These are phyloP conservation scores for Fusarium sp. DNA, from an alignment of 2,329 filamentous ascomycete genomes.

Conservation along the genomic window DNA sequence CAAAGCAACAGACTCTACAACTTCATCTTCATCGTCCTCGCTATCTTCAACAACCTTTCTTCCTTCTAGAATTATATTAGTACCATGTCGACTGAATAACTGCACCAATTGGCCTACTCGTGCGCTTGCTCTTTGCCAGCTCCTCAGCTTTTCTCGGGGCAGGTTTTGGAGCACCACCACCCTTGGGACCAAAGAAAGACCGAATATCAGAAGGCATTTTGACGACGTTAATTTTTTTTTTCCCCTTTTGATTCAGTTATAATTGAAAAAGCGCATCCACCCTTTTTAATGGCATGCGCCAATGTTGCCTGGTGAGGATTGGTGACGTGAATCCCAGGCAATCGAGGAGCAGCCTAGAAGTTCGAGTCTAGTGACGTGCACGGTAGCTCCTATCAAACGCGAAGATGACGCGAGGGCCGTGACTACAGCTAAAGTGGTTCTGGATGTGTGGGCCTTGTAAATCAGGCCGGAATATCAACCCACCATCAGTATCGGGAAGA, in stretches of 20 bases:
- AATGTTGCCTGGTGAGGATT: slow-evolving; percentile 41
- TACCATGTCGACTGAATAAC: neutral
- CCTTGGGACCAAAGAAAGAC: slow-evolving; percentile 88
- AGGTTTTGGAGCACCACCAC: slow-evolving; percentile 66
- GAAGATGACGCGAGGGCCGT: slow-evolving; percentile 61
- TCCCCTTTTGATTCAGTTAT: neutral
- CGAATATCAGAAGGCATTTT: slow-evolving; percentile 86
- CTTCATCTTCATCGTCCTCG: slow-evolving; percentile 78
- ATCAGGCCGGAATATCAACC: neutral
- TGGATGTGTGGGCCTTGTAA: slow-evolving; percentile 22
- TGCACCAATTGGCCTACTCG: slow-evolving; percentile 54
- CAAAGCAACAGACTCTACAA: slow-evolving; percentile 60
- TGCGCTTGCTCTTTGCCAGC: slow-evolving; percentile 58
- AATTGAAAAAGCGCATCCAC: slow-evolving; percentile 3
- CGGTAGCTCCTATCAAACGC: slow-evolving; percentile 51
- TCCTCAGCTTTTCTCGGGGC: slow-evolving; percentile 61
- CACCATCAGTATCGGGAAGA: slow-evolving; percentile 40
- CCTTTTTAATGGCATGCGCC: slow-evolving; percentile 41
- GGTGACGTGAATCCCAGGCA: slow-evolving; percentile 38
- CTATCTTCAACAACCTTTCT: slow-evolving; percentile 85
- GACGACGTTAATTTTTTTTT: neutral
- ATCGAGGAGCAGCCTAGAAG: slow-evolving; percentile 48
- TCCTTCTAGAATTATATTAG: slow-evolving; percentile 55
- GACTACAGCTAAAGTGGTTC: slow-evolving; percentile 53
- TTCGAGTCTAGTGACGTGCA: slow-evolving; percentile 51